These are phyloP conservation scores for Adansonia rubrostipa DNA, from an alignment of 441 rosid species.

Conservation along the genomic window DNA sequence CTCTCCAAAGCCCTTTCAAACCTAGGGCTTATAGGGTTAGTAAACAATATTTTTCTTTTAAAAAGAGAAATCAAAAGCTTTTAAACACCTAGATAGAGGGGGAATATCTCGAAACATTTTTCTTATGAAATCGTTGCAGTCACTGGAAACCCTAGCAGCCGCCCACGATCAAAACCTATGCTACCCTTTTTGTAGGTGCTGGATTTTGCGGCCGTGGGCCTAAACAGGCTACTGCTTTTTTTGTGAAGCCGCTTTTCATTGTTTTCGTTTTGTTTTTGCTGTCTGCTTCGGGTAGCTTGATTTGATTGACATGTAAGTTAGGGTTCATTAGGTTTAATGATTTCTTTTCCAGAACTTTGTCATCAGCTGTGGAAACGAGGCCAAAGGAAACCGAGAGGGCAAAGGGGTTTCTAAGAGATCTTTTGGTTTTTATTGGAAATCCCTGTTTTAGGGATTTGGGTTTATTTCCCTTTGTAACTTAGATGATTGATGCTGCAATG, in stretches of 20 bases:
- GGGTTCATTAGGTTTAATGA: constrained; percentile 48
- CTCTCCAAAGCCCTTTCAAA: constrained; percentile 34
- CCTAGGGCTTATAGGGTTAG: constrained; percentile 43
- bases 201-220: constrained; percentile 43
- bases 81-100: constrained; percentile 23
- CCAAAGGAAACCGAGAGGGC: not conserved
- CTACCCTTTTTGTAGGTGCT: constrained; percentile 33
- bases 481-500: constrained; percentile 11
- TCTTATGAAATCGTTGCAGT: constrained; percentile 10
- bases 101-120: constrained; percentile 26
- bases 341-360: constrained; percentile 43
- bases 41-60: constrained; percentile 10
- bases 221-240: not conserved
- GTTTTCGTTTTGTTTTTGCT: not conserved
- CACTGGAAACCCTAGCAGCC: constrained; percentile 38
- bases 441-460: not conserved
- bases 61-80: constrained; percentile 31
- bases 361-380: constrained; percentile 34
- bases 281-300: constrained; percentile 33
- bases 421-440: not conserved
- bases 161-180: constrained; percentile 39
- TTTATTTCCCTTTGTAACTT: not conserved
- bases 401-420: not conserved
- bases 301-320: constrained; percentile 55
- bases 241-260: constrained; percentile 21